These are phyloP conservation scores for Colletotrichum sp. DNA, from an alignment of 2,329 filamentous ascomycete genomes.

Conservation along the genomic window DNA sequence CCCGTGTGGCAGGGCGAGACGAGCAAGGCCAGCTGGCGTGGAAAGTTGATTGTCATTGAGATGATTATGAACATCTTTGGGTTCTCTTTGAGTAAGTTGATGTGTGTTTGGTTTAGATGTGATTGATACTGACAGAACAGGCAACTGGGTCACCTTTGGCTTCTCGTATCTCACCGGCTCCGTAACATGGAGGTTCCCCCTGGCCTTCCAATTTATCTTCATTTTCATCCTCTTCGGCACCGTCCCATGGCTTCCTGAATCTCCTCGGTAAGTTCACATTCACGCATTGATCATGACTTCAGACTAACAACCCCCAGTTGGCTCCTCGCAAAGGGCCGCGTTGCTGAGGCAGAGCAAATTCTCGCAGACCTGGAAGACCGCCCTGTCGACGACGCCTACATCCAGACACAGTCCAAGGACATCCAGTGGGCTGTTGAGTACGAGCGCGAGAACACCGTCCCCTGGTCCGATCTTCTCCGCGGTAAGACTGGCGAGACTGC, in stretches of 20 bases:
- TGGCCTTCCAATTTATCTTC: conserved; percentile 49
- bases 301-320: conserved; percentile 11
- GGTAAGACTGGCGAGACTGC: conserved; percentile 46
- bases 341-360: conserved; percentile 33
- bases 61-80: conserved; percentile 35
- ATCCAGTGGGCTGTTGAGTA: conserved; percentile 35
- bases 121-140: neutral
- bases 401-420: conserved; percentile 29
- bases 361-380: conserved; percentile 29
- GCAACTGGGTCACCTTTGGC: conserved; percentile 42
- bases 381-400: conserved; percentile 26
- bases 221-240: conserved; percentile 32
- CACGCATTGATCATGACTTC: rapidly evolving
- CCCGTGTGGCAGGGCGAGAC: conserved; percentile 43
- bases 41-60: conserved; percentile 36
- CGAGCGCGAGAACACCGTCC: conserved; percentile 47
- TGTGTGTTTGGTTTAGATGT: no score
- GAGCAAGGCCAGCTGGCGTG: conserved; percentile 33
- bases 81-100: conserved; percentile 26
- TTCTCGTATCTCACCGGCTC: conserved; percentile 35
- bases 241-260: conserved; percentile 34
- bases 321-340: conserved; percentile 27
- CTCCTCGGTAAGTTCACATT: conserved; percentile 28
- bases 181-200: conserved; percentile 44
- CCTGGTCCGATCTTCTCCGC: conserved; percentile 53